Evolutionary conservation across 2,329 filamentous ascomycete genomes (phyloP).

Genomic region (Alternaria incomplexa): DNA sequence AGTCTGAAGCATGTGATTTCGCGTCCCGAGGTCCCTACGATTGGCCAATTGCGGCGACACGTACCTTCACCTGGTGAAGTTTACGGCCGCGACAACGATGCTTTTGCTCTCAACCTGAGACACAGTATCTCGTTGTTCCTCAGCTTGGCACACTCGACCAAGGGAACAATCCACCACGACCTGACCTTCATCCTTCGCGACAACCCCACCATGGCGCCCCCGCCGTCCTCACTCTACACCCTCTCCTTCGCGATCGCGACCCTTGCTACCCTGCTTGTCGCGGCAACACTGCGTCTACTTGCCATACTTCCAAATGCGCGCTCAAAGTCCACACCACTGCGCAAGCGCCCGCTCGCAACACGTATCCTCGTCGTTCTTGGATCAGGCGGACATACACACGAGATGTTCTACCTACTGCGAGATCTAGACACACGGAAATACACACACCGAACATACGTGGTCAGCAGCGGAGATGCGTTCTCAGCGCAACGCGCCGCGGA

Average conservation of each 20-base stretch:
- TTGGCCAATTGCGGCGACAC: constrained; percentile 8
- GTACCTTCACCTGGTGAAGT: constrained; percentile 1
- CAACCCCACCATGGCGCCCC: constrained; percentile 26
- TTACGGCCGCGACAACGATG: not conserved
- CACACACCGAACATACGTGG: constrained; percentile 78
- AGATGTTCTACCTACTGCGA: constrained; percentile 86
- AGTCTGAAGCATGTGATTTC: constrained; percentile 1
- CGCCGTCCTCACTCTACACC: constrained; percentile 25
- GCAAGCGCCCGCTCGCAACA: constrained; percentile 47
- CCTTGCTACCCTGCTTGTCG: constrained; percentile 42
- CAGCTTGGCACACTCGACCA: not conserved
- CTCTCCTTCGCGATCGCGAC: constrained; percentile 41
- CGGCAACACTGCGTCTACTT: constrained; percentile 47
- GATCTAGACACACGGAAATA: constrained; percentile 56
- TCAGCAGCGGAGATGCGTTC: constrained; percentile 77
- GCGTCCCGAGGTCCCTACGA: constrained; percentile 8
- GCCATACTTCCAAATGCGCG: constrained; percentile 46
- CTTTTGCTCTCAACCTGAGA: not conserved
- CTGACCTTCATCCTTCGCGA: not conserved
- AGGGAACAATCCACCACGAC: not conserved
- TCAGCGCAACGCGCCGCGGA: constrained; percentile 68
- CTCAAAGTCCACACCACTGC: constrained; percentile 26
- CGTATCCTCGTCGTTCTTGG: constrained; percentile 84
- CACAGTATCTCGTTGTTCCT: too few species aligned
- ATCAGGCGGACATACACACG: constrained; percentile 91